Percentiles rank a stretch among this genome's conserved stretches.
phyloP scores from a whole-genome alignment of 176 grass and related monocot species.

The Raddia distichophylla region DNA sequence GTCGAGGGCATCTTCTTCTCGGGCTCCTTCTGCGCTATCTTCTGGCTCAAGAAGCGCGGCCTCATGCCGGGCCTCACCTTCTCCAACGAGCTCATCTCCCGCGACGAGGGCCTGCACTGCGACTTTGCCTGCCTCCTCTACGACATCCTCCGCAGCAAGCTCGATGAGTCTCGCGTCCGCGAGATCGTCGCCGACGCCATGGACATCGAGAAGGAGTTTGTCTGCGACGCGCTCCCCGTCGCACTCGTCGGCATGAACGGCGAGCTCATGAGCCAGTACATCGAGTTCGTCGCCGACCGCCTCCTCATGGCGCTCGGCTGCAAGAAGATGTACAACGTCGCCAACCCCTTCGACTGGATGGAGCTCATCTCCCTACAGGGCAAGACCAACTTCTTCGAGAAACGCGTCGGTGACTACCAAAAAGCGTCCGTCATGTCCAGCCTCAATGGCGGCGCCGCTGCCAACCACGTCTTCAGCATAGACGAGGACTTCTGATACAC shows the following conservation, averaged over 20 bases:
- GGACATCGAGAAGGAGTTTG: slow-evolving; percentile 83
- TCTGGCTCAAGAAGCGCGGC: slow-evolving; percentile 95
- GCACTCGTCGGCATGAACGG: slow-evolving; percentile 79
- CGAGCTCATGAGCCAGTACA: slow-evolving; percentile 71
- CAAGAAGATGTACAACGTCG: slow-evolving; percentile 65
- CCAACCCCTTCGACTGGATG: slow-evolving; percentile 87
- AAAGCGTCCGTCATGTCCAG: slow-evolving; percentile 75
- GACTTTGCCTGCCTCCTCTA: slow-evolving; percentile 96
- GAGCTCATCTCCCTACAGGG: slow-evolving; percentile 87
- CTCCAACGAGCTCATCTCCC: slow-evolving; percentile 98
- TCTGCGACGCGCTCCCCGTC: slow-evolving; percentile 75
- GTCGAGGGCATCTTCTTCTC: slow-evolving; percentile 98
- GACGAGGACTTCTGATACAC: slow-evolving; percentile 73
- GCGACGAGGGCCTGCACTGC: slow-evolving; percentile 94
- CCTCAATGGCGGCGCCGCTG: slow-evolving; percentile 51
- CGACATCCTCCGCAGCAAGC: slow-evolving; percentile 58
- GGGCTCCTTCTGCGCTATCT: slow-evolving; percentile 92
- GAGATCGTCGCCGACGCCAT: slow-evolving; percentile 70
- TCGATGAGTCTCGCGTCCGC: slow-evolving; percentile 57
- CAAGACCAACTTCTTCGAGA: slow-evolving; percentile 91
- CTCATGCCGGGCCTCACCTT: slow-evolving; percentile 96
- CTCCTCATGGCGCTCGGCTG: slow-evolving; percentile 59
- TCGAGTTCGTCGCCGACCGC: slow-evolving; percentile 82
- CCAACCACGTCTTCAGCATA: slow-evolving; percentile 74
- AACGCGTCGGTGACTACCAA: slow-evolving; percentile 83